These are phyloP conservation scores for Linderina pennispora DNA, from an alignment of 192 early-diverging fungal species.

Conservation along the genomic window DNA sequence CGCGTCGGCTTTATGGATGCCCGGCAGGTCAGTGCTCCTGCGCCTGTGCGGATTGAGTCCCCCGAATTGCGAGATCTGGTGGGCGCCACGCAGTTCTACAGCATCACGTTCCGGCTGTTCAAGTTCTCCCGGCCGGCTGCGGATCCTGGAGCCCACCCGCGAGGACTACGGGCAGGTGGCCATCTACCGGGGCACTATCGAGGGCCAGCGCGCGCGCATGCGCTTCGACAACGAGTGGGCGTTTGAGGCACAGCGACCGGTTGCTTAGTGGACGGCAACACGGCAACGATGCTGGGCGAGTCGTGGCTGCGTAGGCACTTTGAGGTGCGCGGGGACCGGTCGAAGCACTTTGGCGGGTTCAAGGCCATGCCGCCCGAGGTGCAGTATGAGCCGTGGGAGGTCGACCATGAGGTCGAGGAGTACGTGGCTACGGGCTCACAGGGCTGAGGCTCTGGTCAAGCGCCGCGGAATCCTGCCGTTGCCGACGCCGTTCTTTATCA, in stretches of 20 bases:
- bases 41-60: constrained; percentile 15
- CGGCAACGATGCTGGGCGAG: constrained; percentile 35
- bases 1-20: constrained; percentile 25
- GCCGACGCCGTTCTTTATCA: constrained; percentile 33
- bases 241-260: constrained; percentile 31
- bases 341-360: constrained; percentile 39
- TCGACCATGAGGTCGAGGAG: constrained; percentile 27
- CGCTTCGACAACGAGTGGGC: constrained; percentile 29
- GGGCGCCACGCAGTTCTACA: constrained; percentile 25
- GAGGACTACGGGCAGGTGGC: constrained; percentile 41
- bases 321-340: constrained; percentile 37
- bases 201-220: constrained; percentile 19
- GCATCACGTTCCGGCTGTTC: constrained; percentile 39
- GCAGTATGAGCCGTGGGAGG: constrained; percentile 41
- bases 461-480: constrained; percentile 24
- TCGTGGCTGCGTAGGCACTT: constrained; percentile 43
- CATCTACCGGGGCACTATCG: constrained; percentile 38
- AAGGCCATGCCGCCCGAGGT: constrained; percentile 9
- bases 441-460: constrained; percentile 3
- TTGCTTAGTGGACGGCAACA: constrained; percentile 36
- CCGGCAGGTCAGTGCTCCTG: constrained; percentile 27
- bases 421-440: neutral
- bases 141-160: constrained; percentile 38
- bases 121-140: constrained; percentile 29
- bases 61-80: constrained; percentile 31